These are phyloP conservation scores for Blastocystis sp. DNA, from an alignment of 352 stramenopile species.

Conservation along the genomic window DNA sequence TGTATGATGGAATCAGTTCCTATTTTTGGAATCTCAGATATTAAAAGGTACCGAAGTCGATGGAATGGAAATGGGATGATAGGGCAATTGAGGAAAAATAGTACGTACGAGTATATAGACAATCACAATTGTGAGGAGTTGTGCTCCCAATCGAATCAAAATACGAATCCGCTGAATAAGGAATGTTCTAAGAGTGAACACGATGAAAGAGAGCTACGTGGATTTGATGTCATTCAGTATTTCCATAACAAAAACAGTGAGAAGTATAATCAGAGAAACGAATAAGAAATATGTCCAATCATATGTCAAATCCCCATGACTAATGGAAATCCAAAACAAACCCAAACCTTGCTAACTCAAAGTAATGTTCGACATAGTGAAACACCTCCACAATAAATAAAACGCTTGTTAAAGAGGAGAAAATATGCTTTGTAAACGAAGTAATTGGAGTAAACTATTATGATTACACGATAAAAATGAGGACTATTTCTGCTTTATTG, in stretches of 20 bases:
- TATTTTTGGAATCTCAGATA: not conserved
- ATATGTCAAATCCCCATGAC: not conserved
- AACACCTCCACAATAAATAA: constrained; percentile 21
- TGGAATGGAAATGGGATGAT: not conserved
- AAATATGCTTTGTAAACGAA: constrained; percentile 42
- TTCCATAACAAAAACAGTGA: constrained; percentile 26
- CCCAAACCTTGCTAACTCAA: not conserved
- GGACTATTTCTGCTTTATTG: constrained; percentile 7
- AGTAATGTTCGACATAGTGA: not conserved
- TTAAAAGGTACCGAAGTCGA: not conserved
- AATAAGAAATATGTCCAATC: not conserved
- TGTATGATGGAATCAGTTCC: not conserved
- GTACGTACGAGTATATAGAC: not conserved
- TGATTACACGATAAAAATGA: not conserved
- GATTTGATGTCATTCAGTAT: constrained; percentile 19
- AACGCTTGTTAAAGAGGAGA: constrained; percentile 21
- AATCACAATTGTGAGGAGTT: constrained; percentile 24
- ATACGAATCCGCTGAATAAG: constrained; percentile 5
- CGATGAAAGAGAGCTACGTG: not conserved
- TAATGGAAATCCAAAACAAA: not conserved
- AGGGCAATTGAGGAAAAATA: not conserved
- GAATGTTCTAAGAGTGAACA: not conserved
- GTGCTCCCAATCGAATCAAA: not conserved
- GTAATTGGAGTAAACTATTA: constrained; percentile 13
- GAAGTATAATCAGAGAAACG: not conserved